Evolutionary conservation across 2,329 filamentous ascomycete species (phyloP).

Genomic region (Cercospora janseana): DNA sequence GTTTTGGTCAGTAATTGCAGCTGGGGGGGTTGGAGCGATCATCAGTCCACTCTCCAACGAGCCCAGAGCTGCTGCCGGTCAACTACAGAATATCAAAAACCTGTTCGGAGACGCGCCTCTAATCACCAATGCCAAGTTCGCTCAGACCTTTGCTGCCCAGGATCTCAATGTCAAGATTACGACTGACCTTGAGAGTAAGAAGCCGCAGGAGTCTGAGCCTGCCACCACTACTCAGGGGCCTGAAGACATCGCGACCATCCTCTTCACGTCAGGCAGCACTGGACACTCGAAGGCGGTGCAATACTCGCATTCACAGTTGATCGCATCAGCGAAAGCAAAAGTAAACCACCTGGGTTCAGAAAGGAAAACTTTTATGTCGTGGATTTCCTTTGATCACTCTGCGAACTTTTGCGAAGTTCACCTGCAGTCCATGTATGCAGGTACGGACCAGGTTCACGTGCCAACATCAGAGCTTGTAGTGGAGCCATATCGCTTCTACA

Average conservation of each 20-base stretch:
- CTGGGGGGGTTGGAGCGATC: slow-evolving; percentile 24
- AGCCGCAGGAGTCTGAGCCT: slow-evolving; percentile 6
- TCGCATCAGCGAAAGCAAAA: slow-evolving; percentile 21
- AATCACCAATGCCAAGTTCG: slow-evolving; percentile 16
- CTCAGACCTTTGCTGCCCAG: slow-evolving; percentile 13
- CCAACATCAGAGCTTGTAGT: slow-evolving; percentile 42
- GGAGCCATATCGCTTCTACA: slow-evolving; percentile 43
- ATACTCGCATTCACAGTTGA: slow-evolving; percentile 20
- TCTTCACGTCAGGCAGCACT: slow-evolving; percentile 29
- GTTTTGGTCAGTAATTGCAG: slow-evolving; percentile 44
- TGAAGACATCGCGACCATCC: slow-evolving; percentile 21
- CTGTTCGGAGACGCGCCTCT: slow-evolving; percentile 18
- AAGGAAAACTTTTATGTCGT: slow-evolving; percentile 21
- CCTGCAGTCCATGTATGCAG: slow-evolving; percentile 47
- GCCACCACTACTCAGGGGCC: slow-evolving; percentile 1
- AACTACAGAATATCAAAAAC: slow-evolving; percentile 22
- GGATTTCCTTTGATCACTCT: slow-evolving; percentile 51
- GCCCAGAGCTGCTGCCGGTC: slow-evolving; percentile 24
- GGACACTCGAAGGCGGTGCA: slow-evolving; percentile 28
- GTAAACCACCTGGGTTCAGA: slow-evolving; percentile 9
- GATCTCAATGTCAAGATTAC: slow-evolving; percentile 18
- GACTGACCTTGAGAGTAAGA: slow-evolving; percentile 7
- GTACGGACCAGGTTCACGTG: slow-evolving; percentile 49
- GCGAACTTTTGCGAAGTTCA: slow-evolving; percentile 54
- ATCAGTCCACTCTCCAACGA: slow-evolving; percentile 25